phyloP scores from a whole-genome alignment of 2,329 filamentous ascomycete genomes.

The Pseudogymnoascus sp. region DNA sequence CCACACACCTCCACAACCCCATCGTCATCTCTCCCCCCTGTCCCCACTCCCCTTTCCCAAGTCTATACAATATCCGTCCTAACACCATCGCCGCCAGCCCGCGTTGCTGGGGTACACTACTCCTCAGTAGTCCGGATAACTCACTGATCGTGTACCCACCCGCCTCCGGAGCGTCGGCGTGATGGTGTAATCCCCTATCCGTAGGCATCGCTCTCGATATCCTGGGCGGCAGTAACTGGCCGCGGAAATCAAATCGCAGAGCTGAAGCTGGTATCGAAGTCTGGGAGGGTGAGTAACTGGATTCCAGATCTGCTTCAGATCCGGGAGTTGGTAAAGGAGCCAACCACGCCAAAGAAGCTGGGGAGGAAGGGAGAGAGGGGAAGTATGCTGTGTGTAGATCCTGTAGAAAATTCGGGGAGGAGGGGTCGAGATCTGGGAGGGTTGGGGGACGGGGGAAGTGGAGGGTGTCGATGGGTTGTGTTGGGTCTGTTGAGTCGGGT shows the following conservation, averaged over 20 bases:
- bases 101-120: slow-evolving; percentile 73
- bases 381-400: slow-evolving; percentile 91
- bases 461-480: slow-evolving; percentile 34
- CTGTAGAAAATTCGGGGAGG: slow-evolving; percentile 71
- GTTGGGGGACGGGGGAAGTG: slow-evolving; percentile 36
- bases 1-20: slow-evolving; percentile 74
- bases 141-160: slow-evolving; percentile 91
- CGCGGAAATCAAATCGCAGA: slow-evolving; percentile 83
- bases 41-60: slow-evolving; percentile 66
- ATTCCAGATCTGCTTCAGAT: slow-evolving; percentile 57
- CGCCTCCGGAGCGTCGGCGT: slow-evolving; percentile 83
- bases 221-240: slow-evolving; percentile 68
- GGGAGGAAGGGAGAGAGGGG: slow-evolving; percentile 75
- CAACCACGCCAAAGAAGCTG: slow-evolving; percentile 85
- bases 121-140: slow-evolving; percentile 70
- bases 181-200: slow-evolving; percentile 80
- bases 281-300: slow-evolving; percentile 74
- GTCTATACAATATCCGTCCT: slow-evolving; percentile 71
- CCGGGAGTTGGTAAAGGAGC: slow-evolving; percentile 58
- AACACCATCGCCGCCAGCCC: slow-evolving; percentile 89
- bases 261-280: slow-evolving; percentile 62
- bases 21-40: slow-evolving; percentile 59
- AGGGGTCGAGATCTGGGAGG: slow-evolving; percentile 69
- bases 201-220: slow-evolving; percentile 66
- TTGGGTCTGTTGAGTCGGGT: slow-evolving; percentile 29